Evolutionary conservation across 306 rosid genomes (phyloP).

Genomic region (Casuarina glauca): DNA sequence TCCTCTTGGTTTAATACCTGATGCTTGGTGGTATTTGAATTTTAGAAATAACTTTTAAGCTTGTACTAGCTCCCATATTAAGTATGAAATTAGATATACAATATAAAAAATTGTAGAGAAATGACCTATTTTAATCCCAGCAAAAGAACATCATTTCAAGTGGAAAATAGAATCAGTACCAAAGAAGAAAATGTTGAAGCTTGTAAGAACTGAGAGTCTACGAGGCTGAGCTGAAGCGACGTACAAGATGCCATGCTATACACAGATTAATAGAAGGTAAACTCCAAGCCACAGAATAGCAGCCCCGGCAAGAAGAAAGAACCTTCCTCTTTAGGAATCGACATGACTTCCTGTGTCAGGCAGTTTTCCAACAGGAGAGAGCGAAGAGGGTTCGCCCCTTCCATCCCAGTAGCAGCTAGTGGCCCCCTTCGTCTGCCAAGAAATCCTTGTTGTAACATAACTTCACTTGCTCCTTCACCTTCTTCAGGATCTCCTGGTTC

Average conservation of each 20-base stretch:
- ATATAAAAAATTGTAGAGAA: no score
- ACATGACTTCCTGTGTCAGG: slow-evolving; percentile 9
- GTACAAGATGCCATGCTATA: neutral
- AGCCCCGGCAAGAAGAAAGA: neutral
- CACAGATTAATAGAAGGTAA: neutral
- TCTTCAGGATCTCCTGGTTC: slow-evolving; percentile 33
- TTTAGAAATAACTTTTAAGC: no score
- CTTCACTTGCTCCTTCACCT: slow-evolving; percentile 31
- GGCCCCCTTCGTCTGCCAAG: slow-evolving; percentile 42
- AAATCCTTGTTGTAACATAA: slow-evolving; percentile 48
- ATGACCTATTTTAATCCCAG: no score
- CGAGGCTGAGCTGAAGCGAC: no score
- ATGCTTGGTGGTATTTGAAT: no score
- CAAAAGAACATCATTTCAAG: no score
- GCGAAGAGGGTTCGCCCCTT: slow-evolving; percentile 59
- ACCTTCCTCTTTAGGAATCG: neutral
- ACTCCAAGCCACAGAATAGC: neutral
- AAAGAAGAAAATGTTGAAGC: no score
- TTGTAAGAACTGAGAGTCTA: no score
- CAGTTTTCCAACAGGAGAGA: slow-evolving; percentile 72
- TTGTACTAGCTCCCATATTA: no score
- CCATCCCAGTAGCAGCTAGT: slow-evolving; percentile 78
- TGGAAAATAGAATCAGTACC: no score
- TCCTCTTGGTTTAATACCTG: no score
- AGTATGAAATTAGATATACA: no score